Evolutionary conservation across 306 rosid species (phyloP).

Genomic region (Medicago ruthenica): DNA sequence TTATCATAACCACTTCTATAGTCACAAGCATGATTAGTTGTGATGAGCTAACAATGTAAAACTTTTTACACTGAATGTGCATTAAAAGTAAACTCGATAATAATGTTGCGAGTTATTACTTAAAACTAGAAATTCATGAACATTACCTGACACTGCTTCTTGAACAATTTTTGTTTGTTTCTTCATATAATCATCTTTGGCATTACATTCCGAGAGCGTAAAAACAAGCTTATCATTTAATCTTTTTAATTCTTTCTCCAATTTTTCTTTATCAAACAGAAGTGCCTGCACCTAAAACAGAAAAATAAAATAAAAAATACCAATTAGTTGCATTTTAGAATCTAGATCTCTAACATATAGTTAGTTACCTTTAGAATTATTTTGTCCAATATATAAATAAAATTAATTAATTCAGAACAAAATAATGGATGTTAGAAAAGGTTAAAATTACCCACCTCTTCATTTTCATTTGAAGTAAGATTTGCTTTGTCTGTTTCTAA

Average conservation of each 20-base stretch:
- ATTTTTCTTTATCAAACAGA: conserved; percentile 65
- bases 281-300: conserved; percentile 54
- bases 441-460: conserved; percentile 58
- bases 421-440: not conserved
- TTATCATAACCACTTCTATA: not conserved
- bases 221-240: conserved; percentile 72
- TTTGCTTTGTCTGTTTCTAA: conserved; percentile 55
- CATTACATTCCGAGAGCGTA: conserved; percentile 60
- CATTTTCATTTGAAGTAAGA: conserved; percentile 56
- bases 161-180: conserved; percentile 73
- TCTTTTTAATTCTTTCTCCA: conserved; percentile 69
- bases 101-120: not conserved
- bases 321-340: conserved; percentile 6
- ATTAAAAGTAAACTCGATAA: not conserved
- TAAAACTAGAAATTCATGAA: not conserved
- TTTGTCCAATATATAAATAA: conserved; percentile 13
- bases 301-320: conserved; percentile 3
- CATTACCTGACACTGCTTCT: conserved; percentile 77
- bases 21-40: not conserved
- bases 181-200: conserved; percentile 82
- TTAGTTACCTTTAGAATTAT: not conserved
- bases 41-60: not conserved
- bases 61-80: not conserved
- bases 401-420: conserved; percentile 33
- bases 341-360: conserved; percentile 22